A percentile compares a stretch with the other conserved stretches of the same genome.
These are phyloP conservation scores for Podila horticola DNA, from an alignment of 192 early-diverging fungal genomes.

Conservation along the genomic window DNA sequence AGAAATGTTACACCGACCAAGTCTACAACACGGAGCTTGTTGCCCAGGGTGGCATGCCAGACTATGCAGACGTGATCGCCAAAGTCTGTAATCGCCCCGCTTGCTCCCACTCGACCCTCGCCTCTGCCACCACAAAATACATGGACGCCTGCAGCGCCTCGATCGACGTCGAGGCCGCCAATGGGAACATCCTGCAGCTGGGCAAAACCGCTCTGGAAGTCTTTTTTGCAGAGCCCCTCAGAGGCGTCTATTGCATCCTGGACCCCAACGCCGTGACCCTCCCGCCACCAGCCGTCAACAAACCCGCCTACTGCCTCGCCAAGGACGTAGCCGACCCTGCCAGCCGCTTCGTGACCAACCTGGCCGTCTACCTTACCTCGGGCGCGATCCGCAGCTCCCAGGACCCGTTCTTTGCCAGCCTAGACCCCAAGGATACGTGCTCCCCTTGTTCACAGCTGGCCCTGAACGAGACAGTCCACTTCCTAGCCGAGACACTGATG, in stretches of 20 bases:
- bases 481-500: slow-evolving; percentile 20
- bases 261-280: slow-evolving; percentile 14
- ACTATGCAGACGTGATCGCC: slow-evolving; percentile 20
- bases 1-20: slow-evolving; percentile 28
- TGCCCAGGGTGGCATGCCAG: slow-evolving; percentile 11
- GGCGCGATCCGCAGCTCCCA: slow-evolving; percentile 14
- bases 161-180: slow-evolving; percentile 19
- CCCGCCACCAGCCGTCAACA: not conserved
- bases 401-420: slow-evolving; percentile 16
- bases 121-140: slow-evolving; percentile 5
- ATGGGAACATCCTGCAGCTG: slow-evolving; percentile 22
- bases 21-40: slow-evolving; percentile 25
- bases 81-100: slow-evolving; percentile 12
- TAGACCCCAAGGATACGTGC: slow-evolving; percentile 31
- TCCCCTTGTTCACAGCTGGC: slow-evolving; percentile 28
- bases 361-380: slow-evolving; percentile 23
- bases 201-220: slow-evolving; percentile 24
- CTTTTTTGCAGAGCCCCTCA: slow-evolving; percentile 28
- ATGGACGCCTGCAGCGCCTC: slow-evolving; percentile 19
- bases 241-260: slow-evolving; percentile 6
- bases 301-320: slow-evolving; percentile 21
- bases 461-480: slow-evolving; percentile 16
- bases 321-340: slow-evolving; percentile 6
- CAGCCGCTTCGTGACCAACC: slow-evolving; percentile 8
- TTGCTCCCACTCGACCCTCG: slow-evolving; percentile 19